phyloP scores from a whole-genome alignment of 1,284 basidiomycete species.

The Cutaneotrichosporon dermatis region DNA sequence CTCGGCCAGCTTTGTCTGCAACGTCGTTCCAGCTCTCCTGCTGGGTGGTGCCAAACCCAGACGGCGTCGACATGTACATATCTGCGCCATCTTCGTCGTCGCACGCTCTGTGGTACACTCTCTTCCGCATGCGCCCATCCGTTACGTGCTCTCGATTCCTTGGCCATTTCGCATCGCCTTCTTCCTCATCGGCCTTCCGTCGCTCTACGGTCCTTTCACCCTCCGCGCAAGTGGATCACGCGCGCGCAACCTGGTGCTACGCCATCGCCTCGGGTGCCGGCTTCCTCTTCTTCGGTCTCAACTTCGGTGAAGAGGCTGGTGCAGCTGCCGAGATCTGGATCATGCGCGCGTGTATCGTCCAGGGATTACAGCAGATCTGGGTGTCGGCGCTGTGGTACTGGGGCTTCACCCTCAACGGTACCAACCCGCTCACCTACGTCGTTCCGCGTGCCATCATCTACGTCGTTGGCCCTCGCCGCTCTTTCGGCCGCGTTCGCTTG shows the following conservation, averaged over 20 bases:
- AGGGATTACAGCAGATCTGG: conserved; percentile 90
- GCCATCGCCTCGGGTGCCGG: conserved; percentile 81
- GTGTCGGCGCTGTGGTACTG: conserved; percentile 88
- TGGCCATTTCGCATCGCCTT: conserved; percentile 89
- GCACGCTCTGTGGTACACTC: conserved; percentile 83
- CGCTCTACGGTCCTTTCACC: conserved; percentile 61
- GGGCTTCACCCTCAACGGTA: conserved; percentile 69
- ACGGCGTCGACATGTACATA: conserved; percentile 79
- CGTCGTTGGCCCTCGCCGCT: conserved; percentile 77
- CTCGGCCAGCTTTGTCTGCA: conserved; percentile 63
- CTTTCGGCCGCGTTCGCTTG: conserved; percentile 72
- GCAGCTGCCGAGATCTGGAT: conserved; percentile 90
- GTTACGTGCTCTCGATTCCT: conserved; percentile 77
- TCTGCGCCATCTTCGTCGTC: conserved; percentile 76
- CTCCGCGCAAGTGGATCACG: conserved; percentile 62
- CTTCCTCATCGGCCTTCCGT: conserved; percentile 81
- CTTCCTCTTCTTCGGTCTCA: conserved; percentile 87
- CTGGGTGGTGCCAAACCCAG: conserved; percentile 79
- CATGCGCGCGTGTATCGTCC: conserved; percentile 79
- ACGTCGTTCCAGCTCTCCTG: conserved; percentile 94
- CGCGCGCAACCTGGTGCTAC: conserved; percentile 80
- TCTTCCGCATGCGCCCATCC: conserved; percentile 82
- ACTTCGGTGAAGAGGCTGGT: conserved; percentile 92
- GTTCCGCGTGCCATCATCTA: conserved; percentile 55
- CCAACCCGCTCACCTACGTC: conserved; percentile 40